These are phyloP conservation scores for Nosema muscidifuracis DNA, from an alignment of 371 early-diverging fungal genomes.

Conservation along the genomic window DNA sequence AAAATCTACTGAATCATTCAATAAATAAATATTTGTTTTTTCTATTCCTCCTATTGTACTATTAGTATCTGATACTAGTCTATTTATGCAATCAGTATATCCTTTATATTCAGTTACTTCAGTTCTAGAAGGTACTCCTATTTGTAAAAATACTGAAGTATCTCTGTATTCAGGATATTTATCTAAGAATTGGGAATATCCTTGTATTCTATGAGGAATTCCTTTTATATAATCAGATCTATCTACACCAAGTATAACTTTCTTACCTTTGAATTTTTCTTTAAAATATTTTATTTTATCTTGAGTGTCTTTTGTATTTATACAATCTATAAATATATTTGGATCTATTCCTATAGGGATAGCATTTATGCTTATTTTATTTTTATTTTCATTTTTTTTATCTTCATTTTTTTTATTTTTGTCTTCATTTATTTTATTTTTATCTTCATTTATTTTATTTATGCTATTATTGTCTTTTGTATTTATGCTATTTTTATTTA, in stretches of 20 bases:
- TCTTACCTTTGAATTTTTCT: constrained; percentile 74
- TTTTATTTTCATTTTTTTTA: no score
- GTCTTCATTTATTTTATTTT: no score
- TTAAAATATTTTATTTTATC: constrained; percentile 71
- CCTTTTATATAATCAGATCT: constrained; percentile 99
- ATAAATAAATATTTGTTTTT: constrained; percentile 87
- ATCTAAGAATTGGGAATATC: constrained; percentile 79
- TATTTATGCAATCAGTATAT: constrained; percentile 77
- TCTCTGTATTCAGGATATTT: constrained; percentile 83
- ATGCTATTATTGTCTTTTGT: no score
- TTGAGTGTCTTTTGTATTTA: constrained; percentile 68
- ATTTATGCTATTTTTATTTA: no score
- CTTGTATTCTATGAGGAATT: constrained; percentile 92
- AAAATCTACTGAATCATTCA: constrained; percentile 86
- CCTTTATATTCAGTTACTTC: constrained; percentile 91
- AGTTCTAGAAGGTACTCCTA: constrained; percentile 85
- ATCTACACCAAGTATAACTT: constrained; percentile 93
- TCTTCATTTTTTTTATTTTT: no score
- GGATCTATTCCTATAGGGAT: constrained; percentile 99
- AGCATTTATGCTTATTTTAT: no score
- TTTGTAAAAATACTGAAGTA: constrained; percentile 78
- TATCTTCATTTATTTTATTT: no score
- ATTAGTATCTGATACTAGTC: constrained; percentile 87
- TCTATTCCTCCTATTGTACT: constrained; percentile 86
- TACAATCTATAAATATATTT: constrained; percentile 71